These are phyloP conservation scores for Phaseolus lunatus DNA, from an alignment of 306 rosid species.

Conservation along the genomic window DNA sequence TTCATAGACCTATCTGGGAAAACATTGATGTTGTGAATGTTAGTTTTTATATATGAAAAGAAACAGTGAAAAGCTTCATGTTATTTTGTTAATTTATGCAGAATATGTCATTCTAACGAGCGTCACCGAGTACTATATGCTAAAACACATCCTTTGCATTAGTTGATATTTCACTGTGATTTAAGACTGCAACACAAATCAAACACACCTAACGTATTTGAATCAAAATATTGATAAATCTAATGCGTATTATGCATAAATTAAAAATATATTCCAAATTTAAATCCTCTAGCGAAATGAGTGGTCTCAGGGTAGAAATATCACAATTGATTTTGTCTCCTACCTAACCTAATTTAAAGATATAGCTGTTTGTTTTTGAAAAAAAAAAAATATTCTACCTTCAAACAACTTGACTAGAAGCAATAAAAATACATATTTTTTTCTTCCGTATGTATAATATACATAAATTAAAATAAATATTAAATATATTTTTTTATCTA, in stretches of 20 bases:
- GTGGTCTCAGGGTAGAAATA: neutral
- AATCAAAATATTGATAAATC: constrained; percentile 12
- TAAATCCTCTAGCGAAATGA: neutral
- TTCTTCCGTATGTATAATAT: no score
- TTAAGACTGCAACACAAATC: neutral
- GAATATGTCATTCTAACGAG: no score
- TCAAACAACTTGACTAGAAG: neutral
- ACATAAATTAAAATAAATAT: no score
- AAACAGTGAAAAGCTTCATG: no score
- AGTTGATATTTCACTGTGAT: neutral
- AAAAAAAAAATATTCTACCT: neutral
- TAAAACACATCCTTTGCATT: no score
- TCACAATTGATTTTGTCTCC: neutral
- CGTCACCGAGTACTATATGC: no score
- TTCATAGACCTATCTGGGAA: no score
- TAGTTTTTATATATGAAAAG: no score
- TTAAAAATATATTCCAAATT: neutral
- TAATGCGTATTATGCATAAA: neutral
- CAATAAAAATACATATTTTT: neutral
- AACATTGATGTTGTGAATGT: no score
- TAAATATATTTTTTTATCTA: no score
- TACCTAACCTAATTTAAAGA: neutral
- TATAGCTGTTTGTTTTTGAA: no score
- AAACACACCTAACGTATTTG: neutral
- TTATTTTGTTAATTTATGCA: no score